A percentile compares a stretch with the other conserved stretches of the same genome.
Conservation (phyloP, 208 protist species). For the Trypanosoma congolense region DNA sequence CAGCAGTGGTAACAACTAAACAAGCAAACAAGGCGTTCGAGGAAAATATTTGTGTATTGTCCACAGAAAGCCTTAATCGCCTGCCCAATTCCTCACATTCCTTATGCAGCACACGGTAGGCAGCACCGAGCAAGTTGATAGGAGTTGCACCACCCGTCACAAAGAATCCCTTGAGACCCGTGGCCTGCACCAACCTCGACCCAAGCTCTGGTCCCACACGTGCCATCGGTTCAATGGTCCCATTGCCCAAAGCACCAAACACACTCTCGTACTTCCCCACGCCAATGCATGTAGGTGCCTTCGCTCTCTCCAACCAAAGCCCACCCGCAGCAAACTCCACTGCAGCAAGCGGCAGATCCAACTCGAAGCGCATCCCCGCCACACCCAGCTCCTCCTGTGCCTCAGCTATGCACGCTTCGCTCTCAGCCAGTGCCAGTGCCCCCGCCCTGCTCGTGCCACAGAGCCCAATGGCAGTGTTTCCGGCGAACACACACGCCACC, state of each 20-base stretch:
- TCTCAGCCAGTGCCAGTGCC: slow-evolving; percentile 46
- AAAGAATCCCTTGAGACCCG: slow-evolving; percentile 83
- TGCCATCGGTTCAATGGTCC: slow-evolving; percentile 85
- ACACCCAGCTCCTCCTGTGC: slow-evolving; percentile 46
- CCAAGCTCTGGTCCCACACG: slow-evolving; percentile 87
- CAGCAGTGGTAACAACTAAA: too few relatives aligned
- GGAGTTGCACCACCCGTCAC: slow-evolving; percentile 79
- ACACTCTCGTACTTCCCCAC: slow-evolving; percentile 66
- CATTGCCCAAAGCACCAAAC: slow-evolving; percentile 79
- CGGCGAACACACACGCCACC: slow-evolving; percentile 61
- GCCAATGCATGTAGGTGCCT: slow-evolving; percentile 56
- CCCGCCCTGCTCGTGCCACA: slow-evolving; percentile 62
- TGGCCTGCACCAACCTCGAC: slow-evolving; percentile 53
- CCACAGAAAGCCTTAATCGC: too few relatives aligned
- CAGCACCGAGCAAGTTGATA: slow-evolving; percentile 88
- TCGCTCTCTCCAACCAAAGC: too few relatives aligned
- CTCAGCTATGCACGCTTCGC: slow-evolving; percentile 62
- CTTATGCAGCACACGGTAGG: slow-evolving; percentile 61
- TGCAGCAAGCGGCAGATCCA: slow-evolving; percentile 38
- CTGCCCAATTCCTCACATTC: too few relatives aligned
- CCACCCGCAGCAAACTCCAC: slow-evolving; percentile 69
- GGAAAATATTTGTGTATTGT: too few relatives aligned
- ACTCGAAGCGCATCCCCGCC: slow-evolving; percentile 5
- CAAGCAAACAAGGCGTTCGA: too few relatives aligned
- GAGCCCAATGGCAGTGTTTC: slow-evolving; percentile 70